Conservation (phyloP, 257 asterid genomes). For the Coffea canephora region DNA sequence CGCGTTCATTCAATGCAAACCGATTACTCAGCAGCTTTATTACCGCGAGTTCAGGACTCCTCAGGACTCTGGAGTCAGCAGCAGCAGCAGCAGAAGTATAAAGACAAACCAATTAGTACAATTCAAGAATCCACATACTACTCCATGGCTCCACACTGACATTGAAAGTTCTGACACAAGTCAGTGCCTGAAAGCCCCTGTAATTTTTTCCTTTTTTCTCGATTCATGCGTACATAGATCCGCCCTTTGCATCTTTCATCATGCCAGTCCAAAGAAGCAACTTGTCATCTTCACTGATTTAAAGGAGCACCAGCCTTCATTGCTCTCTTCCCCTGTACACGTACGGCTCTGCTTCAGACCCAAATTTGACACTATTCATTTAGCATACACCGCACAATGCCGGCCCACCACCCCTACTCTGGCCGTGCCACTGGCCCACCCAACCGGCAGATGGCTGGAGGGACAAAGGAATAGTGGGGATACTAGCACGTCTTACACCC, state of each 20-base stretch:
- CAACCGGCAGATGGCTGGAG: background rate
- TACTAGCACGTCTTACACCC: background rate
- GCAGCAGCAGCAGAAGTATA: background rate
- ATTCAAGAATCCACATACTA: background rate
- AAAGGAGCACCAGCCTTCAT: background rate
- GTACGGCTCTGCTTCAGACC: background rate
- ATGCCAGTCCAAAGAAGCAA: background rate
- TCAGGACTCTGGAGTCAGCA: background rate
- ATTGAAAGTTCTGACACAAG: constrained; percentile 23
- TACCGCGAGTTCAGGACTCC: background rate
- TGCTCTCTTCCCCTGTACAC: background rate
- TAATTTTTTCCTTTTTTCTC: background rate
- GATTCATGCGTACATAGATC: background rate
- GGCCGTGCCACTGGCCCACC: background rate
- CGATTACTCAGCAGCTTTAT: constrained; percentile 8
- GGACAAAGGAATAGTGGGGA: background rate
- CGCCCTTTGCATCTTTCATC: background rate
- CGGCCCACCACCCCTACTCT: background rate
- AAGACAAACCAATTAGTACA: constrained; percentile 1
- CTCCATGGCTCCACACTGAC: constrained; percentile 21
- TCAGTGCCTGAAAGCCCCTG: constrained; percentile 21
- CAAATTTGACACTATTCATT: background rate
- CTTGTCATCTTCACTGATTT: background rate
- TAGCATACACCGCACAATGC: background rate
- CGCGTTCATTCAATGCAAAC: constrained; percentile 10